Evolutionary conservation across 2,329 filamentous ascomycete species (phyloP).

Genomic region (Myriosclerotinia duriaeana): DNA sequence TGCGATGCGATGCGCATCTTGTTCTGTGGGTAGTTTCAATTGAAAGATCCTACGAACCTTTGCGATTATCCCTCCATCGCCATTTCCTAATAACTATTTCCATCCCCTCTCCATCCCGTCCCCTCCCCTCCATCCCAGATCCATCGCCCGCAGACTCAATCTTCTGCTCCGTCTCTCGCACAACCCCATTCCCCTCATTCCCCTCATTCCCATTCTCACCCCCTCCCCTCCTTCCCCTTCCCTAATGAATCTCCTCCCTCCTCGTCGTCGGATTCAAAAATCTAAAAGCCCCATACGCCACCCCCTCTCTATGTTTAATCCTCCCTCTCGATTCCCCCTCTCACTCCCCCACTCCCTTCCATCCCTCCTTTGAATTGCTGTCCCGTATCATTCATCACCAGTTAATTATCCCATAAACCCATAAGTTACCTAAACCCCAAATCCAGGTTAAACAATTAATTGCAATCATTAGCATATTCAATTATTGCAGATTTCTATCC

Average conservation of each 20-base stretch:
- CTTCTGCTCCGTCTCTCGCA: conserved; percentile 1
- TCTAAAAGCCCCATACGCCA: conserved; percentile 44
- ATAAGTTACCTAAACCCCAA: too few relatives aligned
- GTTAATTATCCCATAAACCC: not conserved
- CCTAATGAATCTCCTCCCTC: conserved; percentile 26
- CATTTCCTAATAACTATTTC: conserved; percentile 39
- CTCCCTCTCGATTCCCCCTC: not conserved
- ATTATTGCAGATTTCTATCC: too few relatives aligned
- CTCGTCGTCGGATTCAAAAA: conserved; percentile 52
- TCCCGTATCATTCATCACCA: not conserved
- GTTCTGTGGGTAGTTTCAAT: not conserved
- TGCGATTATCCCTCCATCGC: conserved; percentile 49
- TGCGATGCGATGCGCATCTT: not conserved
- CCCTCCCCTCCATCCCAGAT: not conserved
- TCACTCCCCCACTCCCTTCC: not conserved
- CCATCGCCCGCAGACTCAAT: not conserved
- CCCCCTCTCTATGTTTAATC: conserved; percentile 18
- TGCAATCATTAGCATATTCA: too few relatives aligned
- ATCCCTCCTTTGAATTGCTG: not conserved
- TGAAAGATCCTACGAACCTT: conserved; percentile 39
- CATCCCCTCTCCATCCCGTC: too few relatives aligned
- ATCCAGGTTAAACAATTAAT: too few relatives aligned
- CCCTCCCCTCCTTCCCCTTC: not conserved
- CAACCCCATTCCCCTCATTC: not conserved
- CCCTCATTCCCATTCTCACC: not conserved